Base-by-base conservation (phyloP, 768 basidiomycete genomes). In the Leccinum variicolor region DNA sequence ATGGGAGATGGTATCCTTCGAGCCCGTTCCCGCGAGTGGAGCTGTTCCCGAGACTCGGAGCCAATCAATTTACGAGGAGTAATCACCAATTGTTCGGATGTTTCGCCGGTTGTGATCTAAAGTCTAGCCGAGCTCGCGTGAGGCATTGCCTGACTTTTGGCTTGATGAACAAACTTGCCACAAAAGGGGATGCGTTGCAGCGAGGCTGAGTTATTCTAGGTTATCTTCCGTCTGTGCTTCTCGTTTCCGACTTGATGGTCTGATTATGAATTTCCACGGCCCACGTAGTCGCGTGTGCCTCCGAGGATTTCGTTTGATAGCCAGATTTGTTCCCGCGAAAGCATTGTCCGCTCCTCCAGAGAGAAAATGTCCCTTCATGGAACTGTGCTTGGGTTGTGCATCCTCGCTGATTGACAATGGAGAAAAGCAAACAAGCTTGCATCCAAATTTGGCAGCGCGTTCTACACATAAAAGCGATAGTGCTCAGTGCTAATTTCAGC, bases 311-410 rank as follows among this genome's bases (percentile, higher is more conserved):
- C 4, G 31, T 50, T 64, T 50, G 39, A 19, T 43, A 45, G 21
- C 25, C 65, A 48, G 66, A 62, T 65, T 47, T 58, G 26, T 53
- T 66, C 53, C 64, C 66, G 66, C 66, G 64, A 67, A 58, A 41
- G 43, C 52, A 49, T 9, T 19, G 5, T 11, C 10, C 23, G 17
- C 10, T 6, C 7, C n/a, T 13, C 41, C 41, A 13, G 41, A 25
- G 11, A 47, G 10, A 34, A 36, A 47, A 59, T 47, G 26, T 34
- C 33, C 17, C 50, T 19, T 23, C 15, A 15, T 21, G 45, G 41
- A 6, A 49, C 8, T 6, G n/a, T n/a, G 26, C 31, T 17, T 41
- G n/a, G 10, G 31, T 45, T n/a, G 19, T 19, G 17, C 10, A 19
- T 4, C 21, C 31, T 31, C 53, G 23, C n/a, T 48, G 31, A 56